These are phyloP conservation scores for Wolfiporia cocos DNA, from an alignment of 1,284 basidiomycete species.

Conservation along the genomic window DNA sequence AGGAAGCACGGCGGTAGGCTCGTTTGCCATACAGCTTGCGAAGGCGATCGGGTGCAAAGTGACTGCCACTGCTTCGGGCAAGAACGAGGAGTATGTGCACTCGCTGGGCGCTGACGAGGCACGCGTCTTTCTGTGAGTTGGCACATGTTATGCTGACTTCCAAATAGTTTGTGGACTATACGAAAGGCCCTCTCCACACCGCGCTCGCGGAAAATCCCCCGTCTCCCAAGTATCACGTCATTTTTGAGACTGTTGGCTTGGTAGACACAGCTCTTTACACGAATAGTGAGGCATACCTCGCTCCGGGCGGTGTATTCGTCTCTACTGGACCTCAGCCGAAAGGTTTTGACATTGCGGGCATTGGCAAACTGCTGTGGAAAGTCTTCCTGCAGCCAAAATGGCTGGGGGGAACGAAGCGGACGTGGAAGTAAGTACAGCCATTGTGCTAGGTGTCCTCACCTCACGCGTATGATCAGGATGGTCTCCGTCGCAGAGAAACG, in stretches of 20 bases:
- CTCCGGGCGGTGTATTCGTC: conserved; percentile 16
- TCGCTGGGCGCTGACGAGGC: conserved; percentile 23
- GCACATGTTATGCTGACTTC: conserved; percentile 2
- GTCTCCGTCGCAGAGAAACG: conserved; percentile 26
- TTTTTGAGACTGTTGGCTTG: conserved; percentile 36
- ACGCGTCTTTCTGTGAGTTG: conserved; percentile 1
- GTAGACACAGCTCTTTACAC: conserved; percentile 18
- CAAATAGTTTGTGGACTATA: conserved; percentile 50
- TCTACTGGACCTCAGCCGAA: conserved; percentile 23
- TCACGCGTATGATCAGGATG: conserved; percentile 24
- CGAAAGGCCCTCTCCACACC: conserved; percentile 6
- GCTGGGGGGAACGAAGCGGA: conserved; percentile 41
- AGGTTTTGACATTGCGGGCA: conserved; percentile 10
- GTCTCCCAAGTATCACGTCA: conserved; percentile 34
- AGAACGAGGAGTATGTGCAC: conserved; percentile 23
- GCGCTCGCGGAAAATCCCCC: conserved; percentile 24
- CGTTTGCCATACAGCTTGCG: conserved; percentile 23
- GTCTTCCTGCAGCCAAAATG: conserved; percentile 30
- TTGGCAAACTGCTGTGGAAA: conserved; percentile 15
- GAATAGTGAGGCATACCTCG: conserved; percentile 18
- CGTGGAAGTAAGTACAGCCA: conserved; percentile 29
- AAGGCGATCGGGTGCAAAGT: conserved; percentile 22
- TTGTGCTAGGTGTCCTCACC: conserved; percentile 6
- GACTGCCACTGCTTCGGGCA: conserved; percentile 19
- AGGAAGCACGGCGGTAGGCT: conserved; percentile 17